Percentiles rank a stretch among this genome's conserved stretches.
Conservation (phyloP, 2,329 filamentous ascomycete genomes). For the Lecanicillium sp. region DNA sequence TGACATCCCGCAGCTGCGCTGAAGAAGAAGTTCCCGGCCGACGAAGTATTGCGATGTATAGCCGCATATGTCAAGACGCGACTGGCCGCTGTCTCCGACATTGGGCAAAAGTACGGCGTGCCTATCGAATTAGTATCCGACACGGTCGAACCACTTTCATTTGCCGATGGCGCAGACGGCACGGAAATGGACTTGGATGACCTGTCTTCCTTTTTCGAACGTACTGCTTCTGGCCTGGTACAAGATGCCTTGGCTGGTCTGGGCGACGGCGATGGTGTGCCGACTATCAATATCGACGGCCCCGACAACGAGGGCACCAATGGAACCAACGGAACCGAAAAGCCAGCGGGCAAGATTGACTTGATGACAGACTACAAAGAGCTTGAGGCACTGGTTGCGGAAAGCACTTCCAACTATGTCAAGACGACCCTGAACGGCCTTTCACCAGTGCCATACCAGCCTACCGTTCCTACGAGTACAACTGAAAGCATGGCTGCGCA, state of each 20-base stretch:
- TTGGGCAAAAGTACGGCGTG: slow-evolving; percentile 27
- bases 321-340: slow-evolving; percentile 18
- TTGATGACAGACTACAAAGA: slow-evolving; percentile 33
- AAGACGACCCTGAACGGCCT: slow-evolving; percentile 34
- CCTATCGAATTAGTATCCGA: slow-evolving; percentile 23
- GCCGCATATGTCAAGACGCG: slow-evolving; percentile 24
- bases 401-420: slow-evolving; percentile 37
- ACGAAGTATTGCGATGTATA: slow-evolving; percentile 28
- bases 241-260: slow-evolving; percentile 31
- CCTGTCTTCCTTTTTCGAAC: slow-evolving; percentile 34
- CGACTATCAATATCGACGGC: slow-evolving; percentile 6
- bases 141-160: slow-evolving; percentile 18
- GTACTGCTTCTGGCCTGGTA: slow-evolving; percentile 31
- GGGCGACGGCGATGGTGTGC: slow-evolving; percentile 17
- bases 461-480: slow-evolving; percentile 31
- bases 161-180: slow-evolving; percentile 18
- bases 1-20: slow-evolving; percentile 18
- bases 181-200: slow-evolving; percentile 30
- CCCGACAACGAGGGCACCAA: slow-evolving; percentile 1
- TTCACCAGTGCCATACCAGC: slow-evolving; percentile 34
- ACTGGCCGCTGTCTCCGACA: slow-evolving; percentile 23
- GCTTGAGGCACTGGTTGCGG: slow-evolving; percentile 33
- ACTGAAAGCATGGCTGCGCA: slow-evolving; percentile 27
- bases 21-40: slow-evolving; percentile 30
- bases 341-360: slow-evolving; percentile 17